Evolutionary conservation across 2,329 filamentous ascomycete species (phyloP).

Genomic region (Fusarium fracticaudum): DNA sequence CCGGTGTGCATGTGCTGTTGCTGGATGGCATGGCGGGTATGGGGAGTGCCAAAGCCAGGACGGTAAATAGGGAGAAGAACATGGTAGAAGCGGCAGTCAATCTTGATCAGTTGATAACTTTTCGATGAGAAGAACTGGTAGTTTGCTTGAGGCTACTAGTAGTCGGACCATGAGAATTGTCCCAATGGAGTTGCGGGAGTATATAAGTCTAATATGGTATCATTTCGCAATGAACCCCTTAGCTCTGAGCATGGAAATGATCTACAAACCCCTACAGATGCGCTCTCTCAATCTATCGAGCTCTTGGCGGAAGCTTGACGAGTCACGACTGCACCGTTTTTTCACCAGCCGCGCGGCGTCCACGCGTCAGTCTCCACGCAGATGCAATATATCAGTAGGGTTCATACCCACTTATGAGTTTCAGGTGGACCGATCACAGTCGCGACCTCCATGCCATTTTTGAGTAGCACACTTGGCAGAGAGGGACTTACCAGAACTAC

Average conservation of each 20-base stretch:
- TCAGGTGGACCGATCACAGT: background rate
- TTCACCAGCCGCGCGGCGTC: background rate
- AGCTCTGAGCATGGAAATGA: background rate
- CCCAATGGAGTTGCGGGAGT: background rate
- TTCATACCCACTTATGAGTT: background rate
- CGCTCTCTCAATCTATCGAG: background rate
- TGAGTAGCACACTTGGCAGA: background rate
- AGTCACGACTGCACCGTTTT: background rate
- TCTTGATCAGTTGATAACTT: background rate
- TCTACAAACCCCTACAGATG: background rate
- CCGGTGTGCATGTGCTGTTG: background rate
- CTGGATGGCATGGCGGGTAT: background rate
- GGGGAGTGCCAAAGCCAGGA: background rate
- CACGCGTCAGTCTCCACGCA: background rate
- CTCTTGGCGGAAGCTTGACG: background rate
- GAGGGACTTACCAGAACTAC: background rate
- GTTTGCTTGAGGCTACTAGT: background rate
- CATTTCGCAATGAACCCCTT: background rate
- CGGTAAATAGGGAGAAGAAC: background rate
- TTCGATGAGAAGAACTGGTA: background rate
- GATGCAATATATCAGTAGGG: background rate
- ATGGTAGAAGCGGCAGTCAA: background rate
- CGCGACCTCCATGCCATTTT: background rate
- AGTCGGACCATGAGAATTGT: background rate
- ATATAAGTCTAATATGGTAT: background rate